phyloP scores from a whole-genome alignment of 495 filamentous ascomycete species.

The Trichoderma parareesei region DNA sequence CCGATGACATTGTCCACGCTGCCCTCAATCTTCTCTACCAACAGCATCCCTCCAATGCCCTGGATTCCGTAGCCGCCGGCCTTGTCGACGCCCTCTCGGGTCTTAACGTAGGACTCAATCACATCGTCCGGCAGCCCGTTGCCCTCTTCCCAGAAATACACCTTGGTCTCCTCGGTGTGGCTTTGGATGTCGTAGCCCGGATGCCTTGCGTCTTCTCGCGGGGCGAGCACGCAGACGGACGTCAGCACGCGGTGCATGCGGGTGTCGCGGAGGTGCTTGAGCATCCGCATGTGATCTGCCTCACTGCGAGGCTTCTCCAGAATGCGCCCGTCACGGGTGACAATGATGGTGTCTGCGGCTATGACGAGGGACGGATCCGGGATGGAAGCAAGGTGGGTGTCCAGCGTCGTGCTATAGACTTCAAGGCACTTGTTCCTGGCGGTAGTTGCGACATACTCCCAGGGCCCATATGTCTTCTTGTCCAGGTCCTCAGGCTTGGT shows the following conservation, averaged over 20 bases:
- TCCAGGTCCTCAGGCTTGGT: constrained; percentile 36
- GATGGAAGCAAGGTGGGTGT: constrained; percentile 28
- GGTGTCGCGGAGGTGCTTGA: constrained; percentile 67
- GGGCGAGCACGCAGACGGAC: constrained; percentile 71
- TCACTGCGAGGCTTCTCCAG: constrained; percentile 83
- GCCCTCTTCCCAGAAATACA: constrained; percentile 63
- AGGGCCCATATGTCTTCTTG: constrained; percentile 14
- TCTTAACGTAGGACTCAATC: constrained; percentile 77
- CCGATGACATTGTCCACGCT: constrained; percentile 92
- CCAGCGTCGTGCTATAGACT: constrained; percentile 64
- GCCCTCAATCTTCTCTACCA: constrained; percentile 84
- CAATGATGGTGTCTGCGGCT: constrained; percentile 87
- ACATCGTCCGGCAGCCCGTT: constrained; percentile 62
- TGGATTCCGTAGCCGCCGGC: constrained; percentile 94
- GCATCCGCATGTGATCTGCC: constrained; percentile 74
- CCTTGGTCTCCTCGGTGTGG: constrained; percentile 78
- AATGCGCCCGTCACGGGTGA: constrained; percentile 62
- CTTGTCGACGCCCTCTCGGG: constrained; percentile 90
- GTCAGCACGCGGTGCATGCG: constrained; percentile 70
- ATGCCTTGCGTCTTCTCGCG: constrained; percentile 61
- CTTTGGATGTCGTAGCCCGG: constrained; percentile 81
- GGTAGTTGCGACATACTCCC: constrained; percentile 71
- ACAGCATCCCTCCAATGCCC: constrained; percentile 66
- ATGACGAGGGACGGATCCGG: constrained; percentile 76
- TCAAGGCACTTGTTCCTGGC: constrained; percentile 70